Evolutionary conservation across 768 basidiomycete species (phyloP).

Genomic region (Trametes meyenii): DNA sequence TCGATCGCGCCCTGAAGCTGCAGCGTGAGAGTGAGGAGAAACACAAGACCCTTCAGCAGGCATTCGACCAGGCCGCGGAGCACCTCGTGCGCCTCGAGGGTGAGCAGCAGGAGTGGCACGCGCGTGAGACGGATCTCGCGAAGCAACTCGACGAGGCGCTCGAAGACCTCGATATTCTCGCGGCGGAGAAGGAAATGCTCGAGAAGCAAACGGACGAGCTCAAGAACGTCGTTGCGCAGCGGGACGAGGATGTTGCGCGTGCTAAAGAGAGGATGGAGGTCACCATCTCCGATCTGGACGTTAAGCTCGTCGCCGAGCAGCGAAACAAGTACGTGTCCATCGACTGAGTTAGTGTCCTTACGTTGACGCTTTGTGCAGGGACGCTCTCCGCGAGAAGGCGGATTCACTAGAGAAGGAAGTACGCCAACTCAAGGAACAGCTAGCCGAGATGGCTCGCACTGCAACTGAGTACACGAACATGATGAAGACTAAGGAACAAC

Average conservation of each 20-base stretch:
- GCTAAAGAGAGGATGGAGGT: constrained; percentile 76
- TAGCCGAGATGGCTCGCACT: constrained; percentile 76
- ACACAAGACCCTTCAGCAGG: constrained; percentile 65
- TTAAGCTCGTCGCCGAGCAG: constrained; percentile 65
- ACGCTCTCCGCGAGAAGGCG: constrained; percentile 58
- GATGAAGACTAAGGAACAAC: constrained; percentile 78
- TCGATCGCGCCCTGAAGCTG: constrained; percentile 75
- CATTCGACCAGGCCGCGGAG: constrained; percentile 84
- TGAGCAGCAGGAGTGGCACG: constrained; percentile 69
- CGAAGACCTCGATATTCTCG: constrained; percentile 59
- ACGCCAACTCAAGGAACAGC: constrained; percentile 73
- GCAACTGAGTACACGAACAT: constrained; percentile 74
- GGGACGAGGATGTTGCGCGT: constrained; percentile 79
- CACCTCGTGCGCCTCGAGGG: constrained; percentile 82
- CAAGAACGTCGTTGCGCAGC: constrained; percentile 64
- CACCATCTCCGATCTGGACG: constrained; percentile 66
- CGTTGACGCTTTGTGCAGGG: constrained; percentile 46
- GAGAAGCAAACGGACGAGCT: constrained; percentile 70
- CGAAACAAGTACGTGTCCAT: constrained; percentile 57
- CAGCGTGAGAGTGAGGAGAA: constrained; percentile 84
- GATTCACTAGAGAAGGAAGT: constrained; percentile 68
- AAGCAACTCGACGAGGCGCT: constrained; percentile 61
- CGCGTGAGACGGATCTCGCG: constrained; percentile 63
- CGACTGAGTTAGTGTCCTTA: not conserved
- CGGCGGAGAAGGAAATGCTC: constrained; percentile 61